These are phyloP conservation scores for Lentinula lateritia DNA, from an alignment of 768 basidiomycete species.

Conservation along the genomic window DNA sequence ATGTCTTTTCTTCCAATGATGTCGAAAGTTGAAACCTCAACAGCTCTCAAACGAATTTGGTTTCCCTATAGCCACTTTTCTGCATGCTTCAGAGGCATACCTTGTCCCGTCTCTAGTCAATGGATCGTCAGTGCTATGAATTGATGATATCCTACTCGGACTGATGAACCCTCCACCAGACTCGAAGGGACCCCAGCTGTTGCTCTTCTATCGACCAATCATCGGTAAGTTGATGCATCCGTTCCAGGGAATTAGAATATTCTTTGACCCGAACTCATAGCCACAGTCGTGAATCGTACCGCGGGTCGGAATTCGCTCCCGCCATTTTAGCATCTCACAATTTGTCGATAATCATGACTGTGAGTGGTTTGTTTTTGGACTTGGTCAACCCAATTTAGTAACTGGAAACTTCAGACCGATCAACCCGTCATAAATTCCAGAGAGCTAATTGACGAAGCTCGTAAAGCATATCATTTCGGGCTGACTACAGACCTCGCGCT, in stretches of 20 bases:
- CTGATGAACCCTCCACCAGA: slow-evolving; percentile 12
- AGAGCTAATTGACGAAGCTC: slow-evolving; percentile 67
- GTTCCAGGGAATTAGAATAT: neutral
- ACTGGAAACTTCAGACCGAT: slow-evolving; percentile 35
- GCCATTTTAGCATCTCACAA: slow-evolving; percentile 52
- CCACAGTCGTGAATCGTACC: slow-evolving; percentile 56
- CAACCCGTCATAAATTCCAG: slow-evolving; percentile 59
- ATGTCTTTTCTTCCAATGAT: neutral
- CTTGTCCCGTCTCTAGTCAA: slow-evolving; percentile 83
- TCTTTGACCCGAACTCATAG: neutral
- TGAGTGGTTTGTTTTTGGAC: slow-evolving; percentile 7
- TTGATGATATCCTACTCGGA: neutral
- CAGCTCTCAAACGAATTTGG: slow-evolving; percentile 89
- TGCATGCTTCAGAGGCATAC: slow-evolving; percentile 87
- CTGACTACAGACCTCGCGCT: slow-evolving; percentile 54
- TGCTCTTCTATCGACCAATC: slow-evolving; percentile 78
- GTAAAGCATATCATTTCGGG: slow-evolving; percentile 65
- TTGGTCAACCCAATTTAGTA: neutral
- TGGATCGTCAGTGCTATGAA: slow-evolving; percentile 43
- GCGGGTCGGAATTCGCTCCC: slow-evolving; percentile 44
- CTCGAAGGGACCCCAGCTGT: slow-evolving; percentile 60
- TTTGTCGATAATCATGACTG: slow-evolving; percentile 60
- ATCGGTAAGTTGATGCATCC: slow-evolving; percentile 34
- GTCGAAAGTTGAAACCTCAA: neutral
- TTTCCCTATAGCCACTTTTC: slow-evolving; percentile 76